Evolutionary conservation across 495 filamentous ascomycete species (phyloP).

Genomic region (Cladorrhinum samala): DNA sequence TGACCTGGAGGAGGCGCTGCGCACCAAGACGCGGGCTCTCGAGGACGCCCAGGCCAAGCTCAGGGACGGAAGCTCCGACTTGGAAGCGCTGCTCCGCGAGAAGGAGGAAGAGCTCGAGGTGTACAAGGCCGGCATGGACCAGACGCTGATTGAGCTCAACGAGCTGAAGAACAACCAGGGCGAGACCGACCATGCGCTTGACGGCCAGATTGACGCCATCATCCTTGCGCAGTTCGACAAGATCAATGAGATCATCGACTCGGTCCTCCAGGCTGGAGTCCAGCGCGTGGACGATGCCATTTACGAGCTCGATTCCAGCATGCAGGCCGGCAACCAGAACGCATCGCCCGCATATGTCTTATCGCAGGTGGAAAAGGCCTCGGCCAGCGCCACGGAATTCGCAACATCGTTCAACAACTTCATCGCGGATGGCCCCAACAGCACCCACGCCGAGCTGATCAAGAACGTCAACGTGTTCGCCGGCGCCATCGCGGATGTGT

Average conservation of each 20-base stretch:
- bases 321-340: slow-evolving; percentile 98
- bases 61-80: slow-evolving; percentile 74
- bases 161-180: slow-evolving; percentile 66
- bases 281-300: slow-evolving; percentile 93
- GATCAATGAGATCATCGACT: slow-evolving; percentile 97
- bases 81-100: slow-evolving; percentile 74
- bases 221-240: slow-evolving; percentile 79
- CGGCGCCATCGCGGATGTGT: slow-evolving; percentile 85
- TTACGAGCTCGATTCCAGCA: slow-evolving; percentile 93
- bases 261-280: slow-evolving; percentile 88
- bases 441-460: slow-evolving; percentile 84
- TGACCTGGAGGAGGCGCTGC: slow-evolving; percentile 85
- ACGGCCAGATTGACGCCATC: slow-evolving; percentile 84
- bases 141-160: slow-evolving; percentile 84
- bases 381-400: slow-evolving; percentile 90
- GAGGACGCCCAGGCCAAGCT: slow-evolving; percentile 76
- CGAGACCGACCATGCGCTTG: slow-evolving; percentile 73
- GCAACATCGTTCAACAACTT: slow-evolving; percentile 96
- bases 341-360: slow-evolving; percentile 93
- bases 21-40: slow-evolving; percentile 79
- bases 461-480: slow-evolving; percentile 86
- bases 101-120: slow-evolving; percentile 98
- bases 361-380: slow-evolving; percentile 94
- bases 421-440: slow-evolving; percentile 93
- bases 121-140: slow-evolving; percentile 94